These are phyloP conservation scores for Melanogaster broomeanus DNA, from an alignment of 768 basidiomycete species.

Conservation along the genomic window DNA sequence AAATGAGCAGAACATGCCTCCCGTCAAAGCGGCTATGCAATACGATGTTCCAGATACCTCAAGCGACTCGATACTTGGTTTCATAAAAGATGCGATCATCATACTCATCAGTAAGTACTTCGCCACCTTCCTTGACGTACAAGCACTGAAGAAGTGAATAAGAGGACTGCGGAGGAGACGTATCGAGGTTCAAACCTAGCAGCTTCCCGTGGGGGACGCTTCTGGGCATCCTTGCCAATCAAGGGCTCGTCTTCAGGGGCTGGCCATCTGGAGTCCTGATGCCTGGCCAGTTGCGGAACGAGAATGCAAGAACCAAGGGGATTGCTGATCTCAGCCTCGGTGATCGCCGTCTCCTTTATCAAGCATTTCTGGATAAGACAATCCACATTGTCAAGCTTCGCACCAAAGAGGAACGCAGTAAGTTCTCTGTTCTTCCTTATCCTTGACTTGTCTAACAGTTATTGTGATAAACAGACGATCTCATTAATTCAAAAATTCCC, in stretches of 20 bases:
- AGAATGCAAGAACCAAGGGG: neutral
- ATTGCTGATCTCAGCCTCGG: neutral
- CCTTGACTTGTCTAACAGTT: too few relatives aligned
- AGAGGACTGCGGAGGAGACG: neutral
- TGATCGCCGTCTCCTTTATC: too few relatives aligned
- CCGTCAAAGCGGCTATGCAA: neutral
- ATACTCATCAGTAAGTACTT: neutral
- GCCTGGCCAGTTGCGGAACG: neutral
- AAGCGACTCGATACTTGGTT: neutral
- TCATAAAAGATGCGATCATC: neutral
- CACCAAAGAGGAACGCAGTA: too few relatives aligned
- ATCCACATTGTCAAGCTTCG: too few relatives aligned
- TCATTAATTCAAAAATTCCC: too few relatives aligned
- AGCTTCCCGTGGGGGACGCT: neutral
- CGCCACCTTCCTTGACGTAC: neutral
- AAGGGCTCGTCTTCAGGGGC: neutral
- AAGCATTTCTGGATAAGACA: too few relatives aligned
- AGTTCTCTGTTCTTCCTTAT: too few relatives aligned
- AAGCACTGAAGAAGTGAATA: neutral
- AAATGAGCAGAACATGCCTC: neutral
- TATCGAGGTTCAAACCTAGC: neutral
- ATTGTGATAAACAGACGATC: too few relatives aligned
- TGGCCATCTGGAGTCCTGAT: neutral
- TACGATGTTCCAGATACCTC: too few relatives aligned
- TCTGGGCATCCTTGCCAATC: neutral